phyloP scores from a whole-genome alignment of 116 monocot genomes.

The Phalaenopsis hybrid region DNA sequence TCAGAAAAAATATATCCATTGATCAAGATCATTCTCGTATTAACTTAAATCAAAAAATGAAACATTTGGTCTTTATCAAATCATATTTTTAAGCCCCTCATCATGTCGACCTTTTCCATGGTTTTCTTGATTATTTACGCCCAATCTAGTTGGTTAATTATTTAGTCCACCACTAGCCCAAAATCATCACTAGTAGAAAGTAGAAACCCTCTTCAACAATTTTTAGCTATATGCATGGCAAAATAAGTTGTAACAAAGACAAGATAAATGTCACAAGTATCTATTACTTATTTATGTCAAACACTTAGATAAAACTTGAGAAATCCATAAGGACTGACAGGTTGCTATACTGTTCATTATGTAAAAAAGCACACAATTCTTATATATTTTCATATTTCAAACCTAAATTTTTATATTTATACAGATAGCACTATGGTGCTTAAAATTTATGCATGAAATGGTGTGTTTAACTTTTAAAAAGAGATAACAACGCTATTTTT shows the following conservation, averaged over 20 bases:
- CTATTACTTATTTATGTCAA: background rate
- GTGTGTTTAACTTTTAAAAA: too few relatives aligned
- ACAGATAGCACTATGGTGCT: too few relatives aligned
- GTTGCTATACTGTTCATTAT: background rate
- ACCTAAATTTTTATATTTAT: too few relatives aligned
- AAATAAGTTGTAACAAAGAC: background rate
- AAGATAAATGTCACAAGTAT: background rate
- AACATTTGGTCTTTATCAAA: background rate
- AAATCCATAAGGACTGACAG: background rate
- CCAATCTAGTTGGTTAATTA: background rate
- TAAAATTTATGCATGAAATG: too few relatives aligned
- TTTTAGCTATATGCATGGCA: background rate
- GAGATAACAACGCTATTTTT: too few relatives aligned
- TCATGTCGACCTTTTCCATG: background rate
- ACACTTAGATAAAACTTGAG: background rate
- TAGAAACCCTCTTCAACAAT: background rate
- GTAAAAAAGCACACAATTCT: background rate
- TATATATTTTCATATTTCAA: too few relatives aligned
- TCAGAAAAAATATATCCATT: background rate
- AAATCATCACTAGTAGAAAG: background rate
- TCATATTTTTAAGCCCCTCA: background rate
- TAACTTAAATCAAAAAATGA: background rate
- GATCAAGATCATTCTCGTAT: background rate
- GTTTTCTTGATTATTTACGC: background rate
- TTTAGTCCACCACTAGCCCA: background rate